These are phyloP conservation scores for Dactylis glomerata DNA, from an alignment of 176 grass and related monocot species.

Conservation along the genomic window DNA sequence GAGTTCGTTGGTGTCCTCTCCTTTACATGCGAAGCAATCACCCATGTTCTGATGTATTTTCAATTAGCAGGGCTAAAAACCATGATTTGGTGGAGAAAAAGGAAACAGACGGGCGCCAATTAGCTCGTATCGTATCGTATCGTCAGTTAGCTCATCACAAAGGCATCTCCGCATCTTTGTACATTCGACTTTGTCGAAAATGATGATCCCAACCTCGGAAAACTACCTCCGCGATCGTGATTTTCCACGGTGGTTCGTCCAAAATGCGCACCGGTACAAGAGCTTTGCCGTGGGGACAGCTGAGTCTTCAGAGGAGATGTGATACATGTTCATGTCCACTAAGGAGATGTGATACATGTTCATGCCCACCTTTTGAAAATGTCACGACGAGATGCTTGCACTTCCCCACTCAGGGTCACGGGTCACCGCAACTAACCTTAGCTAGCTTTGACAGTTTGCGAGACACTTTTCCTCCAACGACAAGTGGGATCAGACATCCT, in stretches of 20 bases:
- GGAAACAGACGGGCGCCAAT: neutral
- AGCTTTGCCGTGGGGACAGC: neutral
- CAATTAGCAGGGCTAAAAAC: slow-evolving; percentile 1
- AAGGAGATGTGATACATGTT: neutral
- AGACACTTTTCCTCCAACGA: too few species aligned
- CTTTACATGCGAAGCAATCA: slow-evolving; percentile 25
- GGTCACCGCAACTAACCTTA: too few species aligned
- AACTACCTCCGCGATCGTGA: neutral
- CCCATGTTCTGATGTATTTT: slow-evolving; percentile 15
- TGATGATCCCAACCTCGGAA: neutral
- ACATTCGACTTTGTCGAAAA: neutral
- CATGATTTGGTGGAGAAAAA: slow-evolving; percentile 7
- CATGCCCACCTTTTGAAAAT: too few species aligned
- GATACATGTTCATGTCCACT: neutral
- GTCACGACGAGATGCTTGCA: too few species aligned
- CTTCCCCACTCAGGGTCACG: too few species aligned
- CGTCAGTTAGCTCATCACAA: neutral
- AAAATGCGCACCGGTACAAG: neutral
- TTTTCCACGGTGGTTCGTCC: neutral
- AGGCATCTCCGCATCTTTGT: neutral
- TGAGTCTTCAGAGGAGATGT: neutral
- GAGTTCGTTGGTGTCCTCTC: neutral
- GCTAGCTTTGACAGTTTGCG: too few species aligned
- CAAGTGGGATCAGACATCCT: too few species aligned
- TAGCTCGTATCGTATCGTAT: neutral